Evolutionary conservation across 345 rosid species (phyloP).

Genomic region (Eucalyptus decipiens): DNA sequence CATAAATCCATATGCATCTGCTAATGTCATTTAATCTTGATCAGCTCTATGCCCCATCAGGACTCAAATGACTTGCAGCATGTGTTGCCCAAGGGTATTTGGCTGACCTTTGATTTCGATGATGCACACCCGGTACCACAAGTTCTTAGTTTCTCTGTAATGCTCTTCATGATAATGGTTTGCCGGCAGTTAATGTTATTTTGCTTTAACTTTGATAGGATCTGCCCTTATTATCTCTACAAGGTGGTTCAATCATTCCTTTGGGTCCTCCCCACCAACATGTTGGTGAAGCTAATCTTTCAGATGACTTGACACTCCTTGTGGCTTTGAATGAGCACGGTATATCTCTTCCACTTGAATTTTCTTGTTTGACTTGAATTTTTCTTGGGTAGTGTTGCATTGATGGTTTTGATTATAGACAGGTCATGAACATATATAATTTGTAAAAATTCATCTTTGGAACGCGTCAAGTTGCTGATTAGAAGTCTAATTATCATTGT

Average conservation of each 20-base stretch:
- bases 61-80: slow-evolving; percentile 33
- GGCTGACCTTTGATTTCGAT: slow-evolving; percentile 73
- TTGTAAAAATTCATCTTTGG: background rate
- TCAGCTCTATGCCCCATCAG: slow-evolving; percentile 39
- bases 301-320: slow-evolving; percentile 69
- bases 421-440: background rate
- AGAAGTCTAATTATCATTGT: background rate
- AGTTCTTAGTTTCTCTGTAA: background rate
- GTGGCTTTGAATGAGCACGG: slow-evolving; percentile 82
- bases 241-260: slow-evolving; percentile 83
- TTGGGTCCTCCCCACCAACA: slow-evolving; percentile 56
- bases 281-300: slow-evolving; percentile 46
- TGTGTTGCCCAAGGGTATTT: slow-evolving; percentile 58
- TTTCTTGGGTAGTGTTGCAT: background rate
- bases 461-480: background rate
- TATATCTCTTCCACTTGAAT: slow-evolving; percentile 9
- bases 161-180: background rate
- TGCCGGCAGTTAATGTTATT: background rate
- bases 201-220: slow-evolving; percentile 31
- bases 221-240: slow-evolving; percentile 72
- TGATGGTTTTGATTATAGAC: background rate
- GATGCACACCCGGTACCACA: slow-evolving; percentile 74
- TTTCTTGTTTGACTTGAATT: background rate
- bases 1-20: background rate
- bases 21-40: background rate